These are phyloP conservation scores for Roridomyces roridus DNA, from an alignment of 768 basidiomycete species.

Conservation along the genomic window DNA sequence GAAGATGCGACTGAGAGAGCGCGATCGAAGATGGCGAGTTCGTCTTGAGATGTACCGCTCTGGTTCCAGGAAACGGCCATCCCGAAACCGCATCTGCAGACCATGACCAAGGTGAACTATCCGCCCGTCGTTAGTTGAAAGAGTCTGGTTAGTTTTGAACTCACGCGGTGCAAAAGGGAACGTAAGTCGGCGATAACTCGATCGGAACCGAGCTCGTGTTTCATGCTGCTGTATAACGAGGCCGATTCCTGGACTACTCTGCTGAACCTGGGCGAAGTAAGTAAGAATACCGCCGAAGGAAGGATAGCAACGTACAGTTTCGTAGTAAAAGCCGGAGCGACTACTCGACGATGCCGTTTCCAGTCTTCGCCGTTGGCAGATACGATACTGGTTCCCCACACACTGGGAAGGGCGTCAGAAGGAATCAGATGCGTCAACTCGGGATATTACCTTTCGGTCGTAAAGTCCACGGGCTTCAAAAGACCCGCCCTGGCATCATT, in stretches of 20 bases:
- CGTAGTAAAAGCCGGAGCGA: constrained; percentile 30
- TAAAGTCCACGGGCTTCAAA: constrained; percentile 12
- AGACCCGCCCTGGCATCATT: constrained; percentile 18
- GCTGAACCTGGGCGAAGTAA: constrained; percentile 9
- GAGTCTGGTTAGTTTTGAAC: not conserved
- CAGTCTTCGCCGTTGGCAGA: constrained; percentile 32
- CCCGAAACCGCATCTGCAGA: constrained; percentile 35
- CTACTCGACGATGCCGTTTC: constrained; percentile 33
- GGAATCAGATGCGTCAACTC: not conserved
- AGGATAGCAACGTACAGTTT: constrained; percentile 6
- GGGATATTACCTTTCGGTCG: constrained; percentile 12
- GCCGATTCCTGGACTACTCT: constrained; percentile 30
- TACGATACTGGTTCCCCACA: constrained; percentile 35
- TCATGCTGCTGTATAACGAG: constrained; percentile 26
- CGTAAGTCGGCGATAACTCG: not conserved
- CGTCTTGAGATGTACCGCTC: not conserved
- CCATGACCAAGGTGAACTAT: constrained; percentile 30
- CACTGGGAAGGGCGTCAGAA: not conserved
- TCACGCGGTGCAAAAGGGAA: constrained; percentile 5
- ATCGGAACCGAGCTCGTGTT: constrained; percentile 14
- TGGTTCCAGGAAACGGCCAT: constrained; percentile 28
- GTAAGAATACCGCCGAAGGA: not conserved
- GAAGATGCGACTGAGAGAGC: constrained; percentile 11
- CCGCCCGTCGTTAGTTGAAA: not conserved
- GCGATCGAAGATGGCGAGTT: constrained; percentile 8